These are phyloP conservation scores for Aspergillus ruber DNA, from an alignment of 2,329 filamentous ascomycete species.

Conservation along the genomic window DNA sequence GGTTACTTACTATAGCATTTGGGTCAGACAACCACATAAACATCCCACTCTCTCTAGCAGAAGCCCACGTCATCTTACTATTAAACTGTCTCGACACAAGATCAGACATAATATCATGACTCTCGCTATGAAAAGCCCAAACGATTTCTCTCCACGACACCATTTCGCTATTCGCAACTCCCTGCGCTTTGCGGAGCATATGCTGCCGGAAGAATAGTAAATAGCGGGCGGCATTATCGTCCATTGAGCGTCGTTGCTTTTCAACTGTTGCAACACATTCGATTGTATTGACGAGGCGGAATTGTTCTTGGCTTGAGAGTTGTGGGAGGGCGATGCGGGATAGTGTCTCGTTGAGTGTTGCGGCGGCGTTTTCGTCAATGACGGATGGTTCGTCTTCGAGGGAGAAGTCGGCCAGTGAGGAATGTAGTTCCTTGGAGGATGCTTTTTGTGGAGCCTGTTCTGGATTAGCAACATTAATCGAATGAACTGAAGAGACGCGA, in stretches of 20 bases:
- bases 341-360: slow-evolving; percentile 68
- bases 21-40: slow-evolving; percentile 91
- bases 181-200: slow-evolving; percentile 60
- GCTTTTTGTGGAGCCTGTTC: slow-evolving; percentile 32
- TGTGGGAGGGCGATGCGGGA: slow-evolving; percentile 68
- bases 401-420: slow-evolving; percentile 47
- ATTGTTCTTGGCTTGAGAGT: slow-evolving; percentile 78
- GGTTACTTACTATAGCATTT: slow-evolving; percentile 60
- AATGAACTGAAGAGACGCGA: neutral
- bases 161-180: slow-evolving; percentile 55
- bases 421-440: slow-evolving; percentile 43
- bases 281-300: slow-evolving; percentile 74
- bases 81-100: slow-evolving; percentile 75
- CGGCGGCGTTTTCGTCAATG: slow-evolving; percentile 66
- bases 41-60: slow-evolving; percentile 78
- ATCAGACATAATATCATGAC: slow-evolving; percentile 84
- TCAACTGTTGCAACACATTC: slow-evolving; percentile 81
- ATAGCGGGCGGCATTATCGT: slow-evolving; percentile 82
- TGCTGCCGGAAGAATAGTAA: slow-evolving; percentile 83
- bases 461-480: too few species aligned
- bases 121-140: slow-evolving; percentile 40
- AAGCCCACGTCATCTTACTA: slow-evolving; percentile 72
- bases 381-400: slow-evolving; percentile 53
- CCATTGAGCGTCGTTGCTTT: slow-evolving; percentile 79
- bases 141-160: slow-evolving; percentile 48